Base-by-base conservation (phyloP, 805 yeast genomes). In the Cyberlindnera euphorbiiphila region DNA sequence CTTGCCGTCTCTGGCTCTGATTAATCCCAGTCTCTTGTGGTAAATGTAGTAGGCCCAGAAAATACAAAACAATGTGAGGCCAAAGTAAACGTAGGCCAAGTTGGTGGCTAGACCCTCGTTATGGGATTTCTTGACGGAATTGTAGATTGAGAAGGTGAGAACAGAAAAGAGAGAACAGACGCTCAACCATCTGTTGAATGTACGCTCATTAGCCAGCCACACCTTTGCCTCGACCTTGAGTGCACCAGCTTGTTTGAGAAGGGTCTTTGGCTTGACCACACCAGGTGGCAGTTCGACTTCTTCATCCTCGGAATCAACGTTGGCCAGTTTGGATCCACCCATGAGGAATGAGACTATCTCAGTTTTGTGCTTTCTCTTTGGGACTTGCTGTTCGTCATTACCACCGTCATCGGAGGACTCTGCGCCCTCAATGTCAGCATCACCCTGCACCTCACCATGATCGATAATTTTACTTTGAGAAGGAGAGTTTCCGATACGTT, bases 191-290 rank as follows among this genome's bases (percentile, higher is more conserved):
- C 94, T 76, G 68, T 86, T 82, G 66, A 89, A 91, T 4, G 98
- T 93, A 61, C 98, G 82, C 66, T 93, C 98, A 57, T 93, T 93
- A 20, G 98, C 98, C 47, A 93, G 71, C 97, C 98, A 93, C 11
- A 93, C 98, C 58, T 93, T 93, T 21, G 98, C 94, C 66, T 93
- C 98, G 41, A 93, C 89, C 62, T 85, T 88, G 39, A 88, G 76
- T 2, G 96, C 93, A 7, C 96, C 96, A 19, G 89, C 81, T 59
- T 88, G 88, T 56, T 89, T 85, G 51, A 91, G 71, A 63, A 85
- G 76, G 22, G 71, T 67, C 18, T 73, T 76, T 38, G 98, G 98
- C 56, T 82, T 85, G 30, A 70, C 69, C 15, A 91, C 98, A 12
- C 98, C 98, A 2, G 84, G 78, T 10, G 98, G 98, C 40, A 91